Conservation (phyloP, 371 early-diverging fungal genomes). For the Mortierella sp. region DNA sequence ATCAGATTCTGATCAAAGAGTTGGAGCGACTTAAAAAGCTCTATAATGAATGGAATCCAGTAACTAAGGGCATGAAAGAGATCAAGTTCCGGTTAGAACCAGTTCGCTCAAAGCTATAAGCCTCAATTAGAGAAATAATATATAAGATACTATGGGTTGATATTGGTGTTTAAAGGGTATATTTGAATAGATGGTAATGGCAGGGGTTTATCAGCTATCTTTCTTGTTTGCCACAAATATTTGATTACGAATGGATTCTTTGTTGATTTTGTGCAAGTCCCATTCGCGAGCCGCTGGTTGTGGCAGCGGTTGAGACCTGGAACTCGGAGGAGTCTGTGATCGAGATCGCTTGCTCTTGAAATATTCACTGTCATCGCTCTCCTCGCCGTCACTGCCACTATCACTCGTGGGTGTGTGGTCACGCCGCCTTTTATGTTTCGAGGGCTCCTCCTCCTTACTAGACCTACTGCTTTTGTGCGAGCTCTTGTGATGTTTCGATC, state of each 20-base stretch:
- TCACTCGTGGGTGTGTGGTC: neutral
- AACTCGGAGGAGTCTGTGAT: constrained; percentile 11
- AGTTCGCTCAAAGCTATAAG: constrained; percentile 56
- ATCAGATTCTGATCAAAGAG: constrained; percentile 69
- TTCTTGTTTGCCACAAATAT: constrained; percentile 3
- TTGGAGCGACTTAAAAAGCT: constrained; percentile 68
- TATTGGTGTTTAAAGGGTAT: neutral
- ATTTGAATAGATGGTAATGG: neutral
- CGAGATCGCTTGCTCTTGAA: constrained; percentile 4
- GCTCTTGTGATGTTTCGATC: constrained; percentile 9
- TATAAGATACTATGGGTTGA: neutral
- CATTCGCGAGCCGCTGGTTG: constrained; percentile 30
- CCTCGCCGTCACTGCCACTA: neutral
- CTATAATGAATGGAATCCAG: constrained; percentile 87
- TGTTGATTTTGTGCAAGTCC: constrained; percentile 52
- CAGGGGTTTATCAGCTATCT: neutral
- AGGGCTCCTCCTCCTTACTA: neutral
- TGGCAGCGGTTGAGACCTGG: neutral
- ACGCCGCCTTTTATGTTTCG: neutral
- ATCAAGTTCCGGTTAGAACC: constrained; percentile 91
- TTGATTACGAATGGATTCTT: constrained; percentile 18
- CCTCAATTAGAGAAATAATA: neutral
- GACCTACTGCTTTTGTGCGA: constrained; percentile 6
- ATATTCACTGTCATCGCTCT: neutral
- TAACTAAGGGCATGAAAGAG: constrained; percentile 78